Conservation (phyloP, 1,139 yeast genomes). For the Scheffersomyces segobiensis region DNA sequence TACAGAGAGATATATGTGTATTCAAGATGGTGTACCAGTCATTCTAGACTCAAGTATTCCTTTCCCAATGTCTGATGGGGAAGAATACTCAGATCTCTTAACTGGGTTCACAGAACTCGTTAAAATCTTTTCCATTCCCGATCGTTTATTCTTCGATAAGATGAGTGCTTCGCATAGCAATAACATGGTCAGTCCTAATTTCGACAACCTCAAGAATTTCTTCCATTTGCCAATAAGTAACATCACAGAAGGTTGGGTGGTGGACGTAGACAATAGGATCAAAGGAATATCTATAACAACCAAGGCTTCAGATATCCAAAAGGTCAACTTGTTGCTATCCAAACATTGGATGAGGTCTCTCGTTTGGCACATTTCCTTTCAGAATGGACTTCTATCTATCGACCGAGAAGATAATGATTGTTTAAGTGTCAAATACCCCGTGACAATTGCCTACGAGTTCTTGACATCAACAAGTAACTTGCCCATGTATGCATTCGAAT, state of each 20-base stretch:
- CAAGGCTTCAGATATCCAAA: constrained; percentile 23
- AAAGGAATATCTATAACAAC: constrained; percentile 10
- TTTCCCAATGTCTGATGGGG: constrained; percentile 30
- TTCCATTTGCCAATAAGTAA: not conserved
- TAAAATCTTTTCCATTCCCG: constrained; percentile 28
- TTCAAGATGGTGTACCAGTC: constrained; percentile 36
- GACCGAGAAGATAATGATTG: constrained; percentile 1
- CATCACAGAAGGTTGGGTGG: constrained; percentile 11
- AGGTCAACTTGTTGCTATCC: constrained; percentile 19
- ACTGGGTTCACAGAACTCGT: constrained; percentile 30
- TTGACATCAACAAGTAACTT: constrained; percentile 10
- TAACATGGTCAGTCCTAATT: not conserved
- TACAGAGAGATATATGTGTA: constrained; percentile 42
- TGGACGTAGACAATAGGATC: constrained; percentile 17
- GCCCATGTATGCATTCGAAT: constrained; percentile 18
- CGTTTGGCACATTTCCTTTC: constrained; percentile 22
- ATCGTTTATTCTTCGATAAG: constrained; percentile 18
- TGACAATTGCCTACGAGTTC: constrained; percentile 14
- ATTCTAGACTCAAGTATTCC: constrained; percentile 32
- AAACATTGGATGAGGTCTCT: constrained; percentile 23
- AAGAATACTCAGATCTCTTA: constrained; percentile 30
- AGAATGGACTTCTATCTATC: constrained; percentile 12
- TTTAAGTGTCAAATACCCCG: constrained; percentile 13
- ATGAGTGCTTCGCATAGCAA: constrained; percentile 1
- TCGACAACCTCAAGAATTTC: not conserved